Base-by-base conservation (phyloP, 352 stramenopile species). In the Blastocystis sp. region DNA sequence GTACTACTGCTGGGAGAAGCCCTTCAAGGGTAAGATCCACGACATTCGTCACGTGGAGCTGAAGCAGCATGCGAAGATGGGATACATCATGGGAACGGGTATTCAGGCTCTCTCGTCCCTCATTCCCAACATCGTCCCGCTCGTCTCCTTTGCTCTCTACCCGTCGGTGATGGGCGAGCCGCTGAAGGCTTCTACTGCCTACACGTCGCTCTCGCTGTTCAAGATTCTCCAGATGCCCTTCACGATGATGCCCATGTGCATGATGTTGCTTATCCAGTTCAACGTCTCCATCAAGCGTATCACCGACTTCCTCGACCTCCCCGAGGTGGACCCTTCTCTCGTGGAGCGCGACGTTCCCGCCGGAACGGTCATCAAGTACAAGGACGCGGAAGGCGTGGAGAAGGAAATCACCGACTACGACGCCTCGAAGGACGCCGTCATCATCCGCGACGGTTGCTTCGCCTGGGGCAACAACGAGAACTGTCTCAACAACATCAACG, bases 1-100 rank as follows among this genome's bases (percentile, higher is more conserved):
- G 87, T 92, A 97, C 67, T 94, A 61, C 29, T 92, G 93, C 8
- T 97, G 92, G 93, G 92, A 97, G 87, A 79, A 88, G 61, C 92
- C 93, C 40, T 96, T 97, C 87, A 89, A 89, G 3, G 91, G 90
- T 18, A 91, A 94, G 87, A 91, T 97, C 34, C 88, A 91, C 27
- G 36, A 86, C 9, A 49, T 92, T 4, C 89, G 92, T 29, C 86
- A 89, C 2, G 88, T 88, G 9, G 92, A 96, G 77, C 78, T 96
- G 32, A 84, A 89, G 36, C 87, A 88, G 0, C 79, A 94, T 4
- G 59, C 56, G 11, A 90, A 87, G 29, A 90, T 93, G 46, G 88
- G 89, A 1, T 92, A 92, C 61, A 87, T 89, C 8, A 86, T 89
- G 21, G 89, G 89, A 0, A 51, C 91, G 38, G 89, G 89, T 59